Evolutionary conservation across 768 basidiomycete genomes (phyloP).

Genomic region (Podaxis mareebaensis): DNA sequence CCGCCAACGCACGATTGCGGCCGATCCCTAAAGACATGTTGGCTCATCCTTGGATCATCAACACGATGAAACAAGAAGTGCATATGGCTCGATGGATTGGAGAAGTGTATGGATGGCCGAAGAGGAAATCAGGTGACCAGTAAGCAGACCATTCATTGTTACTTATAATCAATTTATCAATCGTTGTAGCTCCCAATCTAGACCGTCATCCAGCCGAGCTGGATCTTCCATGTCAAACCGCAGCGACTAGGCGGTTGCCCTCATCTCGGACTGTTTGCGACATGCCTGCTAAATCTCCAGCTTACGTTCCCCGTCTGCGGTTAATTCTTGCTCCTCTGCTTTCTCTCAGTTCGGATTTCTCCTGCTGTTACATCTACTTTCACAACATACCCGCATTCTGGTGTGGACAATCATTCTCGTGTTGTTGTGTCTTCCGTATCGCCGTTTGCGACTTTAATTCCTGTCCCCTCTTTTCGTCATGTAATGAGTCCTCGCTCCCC

Average conservation of each 20-base stretch:
- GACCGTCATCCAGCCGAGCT: slow-evolving; percentile 30
- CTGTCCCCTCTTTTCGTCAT: background rate
- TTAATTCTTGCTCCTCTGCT: background rate
- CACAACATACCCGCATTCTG: slow-evolving; percentile 14
- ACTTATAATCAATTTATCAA: slow-evolving; percentile 1
- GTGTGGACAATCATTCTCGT: slow-evolving; percentile 5
- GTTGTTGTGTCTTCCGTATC: background rate
- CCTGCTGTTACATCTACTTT: slow-evolving; percentile 12
- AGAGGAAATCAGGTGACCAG: slow-evolving; percentile 48
- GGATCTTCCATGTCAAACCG: slow-evolving; percentile 15
- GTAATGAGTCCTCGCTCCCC: background rate
- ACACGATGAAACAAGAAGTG: slow-evolving; percentile 77
- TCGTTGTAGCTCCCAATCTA: slow-evolving; percentile 27
- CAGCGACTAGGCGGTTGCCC: slow-evolving; percentile 8
- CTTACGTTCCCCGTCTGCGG: background rate
- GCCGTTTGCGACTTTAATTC: background rate
- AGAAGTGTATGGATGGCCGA: slow-evolving; percentile 81
- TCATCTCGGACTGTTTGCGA: too few relatives aligned
- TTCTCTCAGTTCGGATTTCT: slow-evolving; percentile 6
- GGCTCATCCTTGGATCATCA: slow-evolving; percentile 79
- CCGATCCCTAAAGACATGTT: slow-evolving; percentile 86
- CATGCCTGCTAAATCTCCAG: background rate
- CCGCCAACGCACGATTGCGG: slow-evolving; percentile 63
- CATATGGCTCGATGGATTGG: slow-evolving; percentile 90
- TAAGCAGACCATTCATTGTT: slow-evolving; percentile 24